Evolutionary conservation across 1,284 basidiomycete species (phyloP), one percentile per base, ranked within the genome.

Genomic region (Porodaedalea pini): DNA sequence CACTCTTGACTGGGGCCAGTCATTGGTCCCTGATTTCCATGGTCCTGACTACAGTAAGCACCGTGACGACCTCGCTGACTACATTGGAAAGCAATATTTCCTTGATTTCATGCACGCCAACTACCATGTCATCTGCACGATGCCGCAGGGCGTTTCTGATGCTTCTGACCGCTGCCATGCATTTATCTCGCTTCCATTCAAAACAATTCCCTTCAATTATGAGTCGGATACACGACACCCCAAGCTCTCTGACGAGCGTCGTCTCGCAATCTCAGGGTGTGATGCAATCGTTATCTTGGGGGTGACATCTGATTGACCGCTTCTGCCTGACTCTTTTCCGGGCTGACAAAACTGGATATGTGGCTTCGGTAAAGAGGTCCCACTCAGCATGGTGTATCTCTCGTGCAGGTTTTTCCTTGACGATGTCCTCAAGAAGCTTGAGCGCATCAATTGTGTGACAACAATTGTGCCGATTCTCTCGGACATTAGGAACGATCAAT

Each of bases 381-480:
- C 69, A 13, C 64, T 66, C 53, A 69, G 69, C 64, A n/a, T n/a
- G n/a, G n/a, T n/a, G n/a, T n/a, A n/a, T n/a, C n/a, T n/a, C n/a
- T n/a, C n/a, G n/a, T n/a, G 62, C 25, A 51, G 60, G 4, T 57
- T 63, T 39, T 72, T 72, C 67, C 65, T 71, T 45, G 66, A 70
- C 39, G 62, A 65, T 41, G 64, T 64, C 48, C 62, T 72, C 6
- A 47, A 41, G n/a, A 55, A 65, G n/a, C 64, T 72, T 17, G 57
- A 66, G n/a, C 58, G 57, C 32, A 54, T 72, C 62, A 72, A 72
- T 56, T 63, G 62, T 2, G 56, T 62, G 39, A 72, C 69, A 5
- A 71, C 70, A 19, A 60, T 72, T 50, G 63, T 72, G 13, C 67
- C 70, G n/a, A 50, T 60, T 23, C 67, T 67, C 52, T 57, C 65